phyloP scores from a whole-genome alignment of 768 basidiomycete species.

The Stropharia rugosoannulata region DNA sequence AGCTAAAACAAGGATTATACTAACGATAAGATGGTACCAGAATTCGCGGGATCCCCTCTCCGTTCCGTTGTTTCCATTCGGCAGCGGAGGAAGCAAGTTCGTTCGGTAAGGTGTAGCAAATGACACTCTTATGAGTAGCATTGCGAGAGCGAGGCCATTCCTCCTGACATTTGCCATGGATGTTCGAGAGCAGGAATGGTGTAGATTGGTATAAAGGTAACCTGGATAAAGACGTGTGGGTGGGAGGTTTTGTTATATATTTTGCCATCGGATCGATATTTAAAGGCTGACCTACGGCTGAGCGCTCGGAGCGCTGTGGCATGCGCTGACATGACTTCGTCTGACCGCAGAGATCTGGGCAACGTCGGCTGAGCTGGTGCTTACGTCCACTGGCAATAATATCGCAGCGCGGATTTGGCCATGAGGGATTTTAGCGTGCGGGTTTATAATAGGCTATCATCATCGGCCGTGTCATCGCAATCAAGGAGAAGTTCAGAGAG shows the following conservation, averaged over 20 bases:
- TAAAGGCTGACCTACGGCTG: constrained; percentile 3
- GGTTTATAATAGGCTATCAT: constrained; percentile 6
- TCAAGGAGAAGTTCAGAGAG: neutral
- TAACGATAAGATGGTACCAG: constrained; percentile 71
- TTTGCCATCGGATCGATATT: neutral
- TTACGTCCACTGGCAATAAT: constrained; percentile 16
- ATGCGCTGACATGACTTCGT: neutral
- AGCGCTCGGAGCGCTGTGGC: neutral
- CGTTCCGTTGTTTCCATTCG: constrained; percentile 9
- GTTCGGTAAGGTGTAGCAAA: constrained; percentile 12
- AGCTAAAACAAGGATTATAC: constrained; percentile 66
- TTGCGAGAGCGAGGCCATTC: constrained; percentile 15
- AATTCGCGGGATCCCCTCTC: constrained; percentile 48
- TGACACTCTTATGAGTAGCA: constrained; percentile 12
- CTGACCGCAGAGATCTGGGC: constrained; percentile 4
- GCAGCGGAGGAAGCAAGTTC: constrained; percentile 2
- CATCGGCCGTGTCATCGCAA: neutral
- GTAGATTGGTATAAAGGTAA: neutral
- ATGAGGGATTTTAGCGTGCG: constrained; percentile 17
- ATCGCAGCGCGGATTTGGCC: constrained; percentile 16
- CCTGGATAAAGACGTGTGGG: neutral
- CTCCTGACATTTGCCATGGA: constrained; percentile 12
- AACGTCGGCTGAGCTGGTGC: neutral
- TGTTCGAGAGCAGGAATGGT: neutral
- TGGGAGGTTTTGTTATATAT: neutral